Evolutionary conservation across 2,329 filamentous ascomycete genomes (phyloP).

Genomic region (Pestalotiopsis sp.): DNA sequence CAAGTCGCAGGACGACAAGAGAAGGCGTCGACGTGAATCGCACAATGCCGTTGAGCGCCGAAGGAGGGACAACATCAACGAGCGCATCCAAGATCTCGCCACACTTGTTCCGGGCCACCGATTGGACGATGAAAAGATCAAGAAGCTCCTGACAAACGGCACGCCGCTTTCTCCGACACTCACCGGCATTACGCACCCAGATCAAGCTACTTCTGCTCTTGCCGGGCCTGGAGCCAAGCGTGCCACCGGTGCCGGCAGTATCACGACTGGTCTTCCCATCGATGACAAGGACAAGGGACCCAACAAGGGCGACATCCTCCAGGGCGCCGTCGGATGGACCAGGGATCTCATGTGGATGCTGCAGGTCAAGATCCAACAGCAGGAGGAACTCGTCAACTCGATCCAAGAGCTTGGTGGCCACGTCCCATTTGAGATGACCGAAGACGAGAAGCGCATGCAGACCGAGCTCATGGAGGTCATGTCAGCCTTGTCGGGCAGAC

Average conservation of each 20-base stretch:
- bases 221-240: conserved; percentile 83
- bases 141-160: conserved; percentile 92
- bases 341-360: conserved; percentile 97
- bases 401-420: conserved; percentile 73
- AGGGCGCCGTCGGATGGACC: conserved; percentile 95
- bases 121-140: conserved; percentile 94
- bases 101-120: conserved; percentile 90
- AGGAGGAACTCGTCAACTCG: conserved; percentile 80
- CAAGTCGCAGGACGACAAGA: conserved; percentile 84
- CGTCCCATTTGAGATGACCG: conserved; percentile 80
- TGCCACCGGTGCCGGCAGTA: conserved; percentile 77
- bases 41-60: conserved; percentile 96
- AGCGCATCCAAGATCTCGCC: conserved; percentile 95
- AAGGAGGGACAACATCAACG: conserved; percentile 96
- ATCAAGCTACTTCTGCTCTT: conserved; percentile 81
- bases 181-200: conserved; percentile 68
- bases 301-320: conserved; percentile 98
- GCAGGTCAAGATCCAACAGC: conserved; percentile 84
- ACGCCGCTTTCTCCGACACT: conserved; percentile 86
- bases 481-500: conserved; percentile 10
- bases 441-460: conserved; percentile 95
- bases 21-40: conserved; percentile 86
- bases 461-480: conserved; percentile 88
- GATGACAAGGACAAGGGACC: conserved; percentile 99
- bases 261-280: conserved; percentile 87